These are phyloP conservation scores for Trametes coccinea DNA, from an alignment of 768 basidiomycete genomes.

Conservation along the genomic window DNA sequence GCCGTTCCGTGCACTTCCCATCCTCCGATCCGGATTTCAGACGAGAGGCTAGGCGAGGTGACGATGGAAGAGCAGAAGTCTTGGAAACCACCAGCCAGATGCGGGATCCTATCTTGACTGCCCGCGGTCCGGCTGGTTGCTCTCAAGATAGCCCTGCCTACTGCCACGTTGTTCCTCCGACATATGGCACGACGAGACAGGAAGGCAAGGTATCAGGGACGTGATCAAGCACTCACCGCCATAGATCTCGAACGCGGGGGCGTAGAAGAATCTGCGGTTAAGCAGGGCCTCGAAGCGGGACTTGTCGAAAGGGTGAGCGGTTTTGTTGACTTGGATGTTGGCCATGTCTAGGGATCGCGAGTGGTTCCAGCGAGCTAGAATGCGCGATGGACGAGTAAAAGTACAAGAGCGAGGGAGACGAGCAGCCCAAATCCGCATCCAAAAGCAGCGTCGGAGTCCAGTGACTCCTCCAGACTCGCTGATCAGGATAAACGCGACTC, in stretches of 20 bases:
- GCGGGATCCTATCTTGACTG: background rate
- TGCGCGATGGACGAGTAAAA: slow-evolving; percentile 15
- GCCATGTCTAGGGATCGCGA: slow-evolving; percentile 18
- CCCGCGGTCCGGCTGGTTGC: background rate
- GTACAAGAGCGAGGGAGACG: slow-evolving; percentile 19
- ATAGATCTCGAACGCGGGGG: slow-evolving; percentile 98
- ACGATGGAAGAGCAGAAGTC: background rate
- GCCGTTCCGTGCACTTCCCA: no score
- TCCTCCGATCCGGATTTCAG: background rate
- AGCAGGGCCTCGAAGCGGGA: slow-evolving; percentile 79
- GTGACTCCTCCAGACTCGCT: slow-evolving; percentile 4
- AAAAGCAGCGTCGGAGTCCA: slow-evolving; percentile 1
- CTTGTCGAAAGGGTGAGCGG: slow-evolving; percentile 87
- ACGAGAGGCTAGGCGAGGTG: background rate
- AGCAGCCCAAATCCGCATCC: slow-evolving; percentile 3
- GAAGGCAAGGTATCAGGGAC: background rate
- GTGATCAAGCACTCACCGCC: slow-evolving; percentile 63
- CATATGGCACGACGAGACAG: background rate
- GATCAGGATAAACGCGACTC: slow-evolving; percentile 24
- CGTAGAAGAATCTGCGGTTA: slow-evolving; percentile 93
- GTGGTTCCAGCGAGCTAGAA: slow-evolving; percentile 9
- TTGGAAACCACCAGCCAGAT: background rate
- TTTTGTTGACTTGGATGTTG: slow-evolving; percentile 63
- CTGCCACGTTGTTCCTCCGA: background rate
- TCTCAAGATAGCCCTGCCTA: background rate